Percentiles rank a stretch among this genome's conserved stretches.
phyloP scores from a whole-genome alignment of 2,329 filamentous ascomycete genomes.

The Alternaria arbusti region DNA sequence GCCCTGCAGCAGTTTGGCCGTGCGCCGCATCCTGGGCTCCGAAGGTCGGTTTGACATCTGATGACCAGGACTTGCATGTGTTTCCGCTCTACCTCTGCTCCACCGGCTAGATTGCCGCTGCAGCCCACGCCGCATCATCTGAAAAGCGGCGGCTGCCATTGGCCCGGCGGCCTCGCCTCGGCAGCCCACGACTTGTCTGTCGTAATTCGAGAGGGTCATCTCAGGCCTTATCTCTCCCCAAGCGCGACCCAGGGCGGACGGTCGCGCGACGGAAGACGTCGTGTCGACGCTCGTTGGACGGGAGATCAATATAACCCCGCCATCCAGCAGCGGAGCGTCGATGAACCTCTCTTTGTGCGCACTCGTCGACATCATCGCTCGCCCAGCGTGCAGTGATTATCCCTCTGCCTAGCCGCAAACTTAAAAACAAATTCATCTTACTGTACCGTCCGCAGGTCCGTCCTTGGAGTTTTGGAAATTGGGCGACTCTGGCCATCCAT shows the following conservation, averaged over 20 bases:
- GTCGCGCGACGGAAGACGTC: constrained; percentile 16
- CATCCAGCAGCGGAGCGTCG: constrained; percentile 30
- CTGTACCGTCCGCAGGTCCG: constrained; percentile 1
- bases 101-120: constrained; percentile 40
- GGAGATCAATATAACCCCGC: constrained; percentile 32
- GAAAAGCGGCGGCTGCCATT: constrained; percentile 33
- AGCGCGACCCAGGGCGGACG: constrained; percentile 26
- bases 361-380: constrained; percentile 29
- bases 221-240: constrained; percentile 39
- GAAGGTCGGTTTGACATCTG: constrained; percentile 39
- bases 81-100: constrained; percentile 35
- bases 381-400: constrained; percentile 2
- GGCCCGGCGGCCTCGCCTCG: constrained; percentile 28
- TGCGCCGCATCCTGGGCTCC: constrained; percentile 32
- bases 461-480: not conserved
- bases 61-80: constrained; percentile 34
- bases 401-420: constrained; percentile 6
- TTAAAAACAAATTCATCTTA: constrained; percentile 9
- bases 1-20: constrained; percentile 22
- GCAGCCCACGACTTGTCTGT: constrained; percentile 30
- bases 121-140: constrained; percentile 37
- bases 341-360: constrained; percentile 11
- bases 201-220: constrained; percentile 47
- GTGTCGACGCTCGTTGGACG: constrained; percentile 30
- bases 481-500: constrained; percentile 13